phyloP scores from a whole-genome alignment of 805 yeast genomes.

The Starmerella vaccinii region DNA sequence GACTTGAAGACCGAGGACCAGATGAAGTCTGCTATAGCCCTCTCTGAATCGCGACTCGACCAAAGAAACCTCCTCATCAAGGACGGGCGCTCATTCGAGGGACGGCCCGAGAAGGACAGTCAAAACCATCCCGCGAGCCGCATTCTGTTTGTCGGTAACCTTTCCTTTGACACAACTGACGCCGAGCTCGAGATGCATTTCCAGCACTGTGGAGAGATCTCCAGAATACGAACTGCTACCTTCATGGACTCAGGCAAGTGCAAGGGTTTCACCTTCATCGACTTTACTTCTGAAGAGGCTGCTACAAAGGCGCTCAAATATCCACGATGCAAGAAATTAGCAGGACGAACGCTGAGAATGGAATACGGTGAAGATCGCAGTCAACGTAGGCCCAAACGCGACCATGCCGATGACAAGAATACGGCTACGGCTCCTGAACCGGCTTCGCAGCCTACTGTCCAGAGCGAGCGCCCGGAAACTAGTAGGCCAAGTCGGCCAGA shows the following conservation, averaged over 20 bases:
- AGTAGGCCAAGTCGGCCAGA: background rate
- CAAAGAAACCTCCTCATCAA: constrained; percentile 84
- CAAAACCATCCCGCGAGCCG: constrained; percentile 76
- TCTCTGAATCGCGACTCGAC: constrained; percentile 64
- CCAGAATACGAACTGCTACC: constrained; percentile 88
- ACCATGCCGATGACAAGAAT: constrained; percentile 1
- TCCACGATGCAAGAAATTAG: constrained; percentile 50
- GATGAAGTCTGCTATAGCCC: constrained; percentile 48
- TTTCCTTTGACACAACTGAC: constrained; percentile 83
- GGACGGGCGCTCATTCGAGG: constrained; percentile 68
- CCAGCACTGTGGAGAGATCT: constrained; percentile 83
- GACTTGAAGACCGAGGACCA: constrained; percentile 59
- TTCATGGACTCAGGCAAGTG: constrained; percentile 93
- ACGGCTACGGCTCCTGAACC: background rate
- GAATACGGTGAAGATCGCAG: constrained; percentile 95
- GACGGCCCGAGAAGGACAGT: constrained; percentile 59
- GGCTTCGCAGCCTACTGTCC: background rate
- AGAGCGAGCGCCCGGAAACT: background rate
- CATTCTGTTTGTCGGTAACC: constrained; percentile 82
- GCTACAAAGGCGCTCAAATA: constrained; percentile 77
- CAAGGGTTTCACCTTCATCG: constrained; percentile 91
- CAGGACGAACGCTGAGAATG: constrained; percentile 68
- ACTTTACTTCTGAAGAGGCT: constrained; percentile 68
- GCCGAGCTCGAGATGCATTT: constrained; percentile 70
- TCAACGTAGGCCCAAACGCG: constrained; percentile 46